Evolutionary conservation across 495 filamentous ascomycete genomes (phyloP).

Genomic region (Venustampulla echinocandica): DNA sequence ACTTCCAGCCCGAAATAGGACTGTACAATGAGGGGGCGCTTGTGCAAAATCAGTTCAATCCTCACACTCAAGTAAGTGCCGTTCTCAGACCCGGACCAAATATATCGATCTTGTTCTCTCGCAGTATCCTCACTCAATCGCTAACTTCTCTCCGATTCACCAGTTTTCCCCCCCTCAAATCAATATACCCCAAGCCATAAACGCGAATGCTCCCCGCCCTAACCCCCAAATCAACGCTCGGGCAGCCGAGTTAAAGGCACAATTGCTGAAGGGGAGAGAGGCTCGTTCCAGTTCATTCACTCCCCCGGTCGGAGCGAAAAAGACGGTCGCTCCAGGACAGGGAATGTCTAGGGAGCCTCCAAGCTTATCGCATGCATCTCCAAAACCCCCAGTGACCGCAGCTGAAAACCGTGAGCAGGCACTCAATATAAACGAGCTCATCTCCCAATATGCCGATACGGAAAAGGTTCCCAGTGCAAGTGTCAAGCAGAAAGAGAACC

Average conservation of each 20-base stretch:
- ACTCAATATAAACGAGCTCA: conserved; percentile 17
- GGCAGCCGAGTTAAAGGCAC: conserved; percentile 24
- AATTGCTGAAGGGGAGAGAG: conserved; percentile 18
- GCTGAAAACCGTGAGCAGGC: conserved; percentile 14
- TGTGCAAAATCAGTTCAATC: conserved; percentile 16
- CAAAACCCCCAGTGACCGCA: conserved; percentile 3
- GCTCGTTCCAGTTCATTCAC: conserved; percentile 5
- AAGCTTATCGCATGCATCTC: conserved; percentile 9
- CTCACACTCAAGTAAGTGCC: conserved; percentile 17
- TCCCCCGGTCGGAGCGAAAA: conserved; percentile 14
- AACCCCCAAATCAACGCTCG: conserved; percentile 11
- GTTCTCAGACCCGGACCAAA: too few species aligned
- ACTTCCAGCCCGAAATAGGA: conserved; percentile 13
- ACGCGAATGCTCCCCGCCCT: conserved; percentile 7
- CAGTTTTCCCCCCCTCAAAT: conserved; percentile 13
- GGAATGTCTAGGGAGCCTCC: background rate
- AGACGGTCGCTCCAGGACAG: conserved; percentile 11
- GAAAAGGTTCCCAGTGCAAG: conserved; percentile 11
- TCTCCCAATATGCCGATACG: conserved; percentile 14
- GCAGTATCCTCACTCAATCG: too few species aligned
- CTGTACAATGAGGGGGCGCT: conserved; percentile 15
- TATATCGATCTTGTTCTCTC: too few species aligned
- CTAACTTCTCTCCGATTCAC: background rate
- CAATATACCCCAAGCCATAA: conserved; percentile 2
- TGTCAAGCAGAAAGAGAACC: conserved; percentile 8